Evolutionary conservation across 345 rosid species (phyloP).

Genomic region (Boechera stricta): DNA sequence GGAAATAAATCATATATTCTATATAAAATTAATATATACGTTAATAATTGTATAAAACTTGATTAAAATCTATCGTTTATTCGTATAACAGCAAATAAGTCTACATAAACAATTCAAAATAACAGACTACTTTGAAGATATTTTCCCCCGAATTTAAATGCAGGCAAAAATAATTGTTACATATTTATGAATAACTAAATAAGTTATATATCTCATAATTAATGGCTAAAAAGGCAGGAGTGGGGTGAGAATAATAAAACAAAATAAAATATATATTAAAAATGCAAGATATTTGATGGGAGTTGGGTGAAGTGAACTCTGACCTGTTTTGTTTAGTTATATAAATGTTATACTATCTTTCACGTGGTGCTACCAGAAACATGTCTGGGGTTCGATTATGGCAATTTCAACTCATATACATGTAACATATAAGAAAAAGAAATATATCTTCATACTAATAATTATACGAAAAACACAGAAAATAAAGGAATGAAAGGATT

Average conservation of each 20-base stretch:
- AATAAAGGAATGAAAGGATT: constrained; percentile 36
- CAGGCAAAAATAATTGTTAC: constrained; percentile 8
- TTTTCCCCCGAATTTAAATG: not conserved
- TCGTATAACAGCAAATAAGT: not conserved
- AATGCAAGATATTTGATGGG: constrained; percentile 37
- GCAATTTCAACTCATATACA: constrained; percentile 37
- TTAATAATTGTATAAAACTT: not conserved
- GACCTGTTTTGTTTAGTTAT: constrained; percentile 43
- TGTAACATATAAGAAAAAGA: not conserved
- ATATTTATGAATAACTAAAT: not conserved
- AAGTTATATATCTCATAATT: not conserved
- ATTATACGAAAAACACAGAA: not conserved
- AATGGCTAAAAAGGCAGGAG: constrained; percentile 31
- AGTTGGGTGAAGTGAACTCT: constrained; percentile 46
- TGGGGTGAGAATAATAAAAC: constrained; percentile 26
- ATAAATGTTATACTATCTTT: constrained; percentile 46
- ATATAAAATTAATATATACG: too few species aligned
- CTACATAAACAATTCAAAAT: too few species aligned
- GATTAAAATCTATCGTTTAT: not conserved
- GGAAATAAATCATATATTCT: too few species aligned
- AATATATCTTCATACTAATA: not conserved
- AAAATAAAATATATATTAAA: not conserved
- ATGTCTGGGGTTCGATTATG: constrained; percentile 41
- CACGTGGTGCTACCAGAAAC: constrained; percentile 47
- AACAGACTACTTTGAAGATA: not conserved